Evolutionary conservation across 2,329 filamentous ascomycete species (phyloP).

Genomic region (Sporothrix dimorphospora): DNA sequence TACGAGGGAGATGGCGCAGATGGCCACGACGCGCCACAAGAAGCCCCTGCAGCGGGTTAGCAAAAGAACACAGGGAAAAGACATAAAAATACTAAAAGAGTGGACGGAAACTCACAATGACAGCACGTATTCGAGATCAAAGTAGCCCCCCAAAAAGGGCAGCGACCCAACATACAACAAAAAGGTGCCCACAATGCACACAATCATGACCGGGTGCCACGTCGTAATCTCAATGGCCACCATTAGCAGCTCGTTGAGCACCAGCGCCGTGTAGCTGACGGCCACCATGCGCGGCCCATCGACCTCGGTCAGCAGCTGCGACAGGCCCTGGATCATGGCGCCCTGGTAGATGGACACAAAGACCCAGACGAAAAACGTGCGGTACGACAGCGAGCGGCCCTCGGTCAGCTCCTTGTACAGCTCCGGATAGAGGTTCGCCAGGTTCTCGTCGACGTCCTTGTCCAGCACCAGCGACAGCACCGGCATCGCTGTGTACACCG

Average conservation of each 20-base stretch:
- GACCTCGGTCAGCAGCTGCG: constrained; percentile 82
- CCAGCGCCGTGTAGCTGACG: constrained; percentile 87
- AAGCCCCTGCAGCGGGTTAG: constrained; percentile 64
- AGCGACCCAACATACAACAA: constrained; percentile 78
- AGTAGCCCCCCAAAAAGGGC: constrained; percentile 87
- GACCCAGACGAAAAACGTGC: constrained; percentile 97
- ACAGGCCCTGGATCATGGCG: constrained; percentile 90
- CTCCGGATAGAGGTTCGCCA: constrained; percentile 94
- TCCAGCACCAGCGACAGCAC: constrained; percentile 94
- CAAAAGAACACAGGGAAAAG: background rate
- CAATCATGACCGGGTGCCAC: constrained; percentile 93
- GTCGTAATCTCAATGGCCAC: constrained; percentile 95
- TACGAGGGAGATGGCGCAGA: constrained; percentile 77
- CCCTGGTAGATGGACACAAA: constrained; percentile 94
- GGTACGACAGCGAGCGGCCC: constrained; percentile 83
- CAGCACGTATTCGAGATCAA: constrained; percentile 78
- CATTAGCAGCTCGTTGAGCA: constrained; percentile 96
- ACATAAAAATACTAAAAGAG: background rate
- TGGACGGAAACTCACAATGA: constrained; percentile 57
- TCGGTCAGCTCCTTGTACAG: constrained; percentile 96
- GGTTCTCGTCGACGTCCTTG: constrained; percentile 88
- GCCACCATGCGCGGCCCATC: constrained; percentile 78
- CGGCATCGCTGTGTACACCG: constrained; percentile 89
- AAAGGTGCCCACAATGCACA: constrained; percentile 80
- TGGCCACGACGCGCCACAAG: constrained; percentile 82